Evolutionary conservation across 805 yeast genomes (phyloP).

Genomic region (Yarrowia alimentaria): DNA sequence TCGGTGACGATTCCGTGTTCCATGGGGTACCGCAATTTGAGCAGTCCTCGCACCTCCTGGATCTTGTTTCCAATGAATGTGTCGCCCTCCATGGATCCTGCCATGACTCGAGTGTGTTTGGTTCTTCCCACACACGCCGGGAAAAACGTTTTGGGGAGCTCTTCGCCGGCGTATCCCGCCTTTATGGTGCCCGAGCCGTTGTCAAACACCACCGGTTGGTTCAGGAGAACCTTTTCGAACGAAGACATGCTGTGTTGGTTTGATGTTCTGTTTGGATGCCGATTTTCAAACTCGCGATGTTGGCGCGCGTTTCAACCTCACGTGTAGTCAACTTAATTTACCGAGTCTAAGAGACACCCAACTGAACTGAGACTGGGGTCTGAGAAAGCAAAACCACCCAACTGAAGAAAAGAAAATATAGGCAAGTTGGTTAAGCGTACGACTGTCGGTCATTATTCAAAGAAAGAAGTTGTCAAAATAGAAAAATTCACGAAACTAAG

Average conservation of each 20-base stretch:
- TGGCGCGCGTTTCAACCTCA: too few species aligned
- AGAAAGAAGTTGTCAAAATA: too few species aligned
- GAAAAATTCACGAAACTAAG: too few species aligned
- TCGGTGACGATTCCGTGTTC: slow-evolving; percentile 73
- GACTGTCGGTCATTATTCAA: too few species aligned
- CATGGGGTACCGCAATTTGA: slow-evolving; percentile 68
- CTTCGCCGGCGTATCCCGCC: slow-evolving; percentile 93
- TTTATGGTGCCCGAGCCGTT: slow-evolving; percentile 79
- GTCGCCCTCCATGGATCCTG: slow-evolving; percentile 64
- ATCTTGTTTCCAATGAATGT: slow-evolving; percentile 75
- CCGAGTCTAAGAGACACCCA: too few species aligned
- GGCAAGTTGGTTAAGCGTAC: too few species aligned
- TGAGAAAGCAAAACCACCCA: too few species aligned
- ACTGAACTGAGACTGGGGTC: too few species aligned
- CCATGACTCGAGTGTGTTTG: slow-evolving; percentile 80
- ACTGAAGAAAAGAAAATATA: too few species aligned
- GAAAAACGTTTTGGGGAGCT: slow-evolving; percentile 64
- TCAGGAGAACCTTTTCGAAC: slow-evolving; percentile 45
- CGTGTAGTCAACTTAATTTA: too few species aligned
- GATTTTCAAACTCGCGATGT: too few species aligned
- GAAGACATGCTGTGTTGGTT: slow-evolving; percentile 31
- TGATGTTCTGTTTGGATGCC: too few species aligned
- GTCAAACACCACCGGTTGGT: slow-evolving; percentile 76
- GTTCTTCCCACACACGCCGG: slow-evolving; percentile 74
- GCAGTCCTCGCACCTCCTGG: slow-evolving; percentile 72